A percentile compares a stretch with the other conserved stretches of the same genome.
These are phyloP conservation scores for Magnaporthiopsis rhizophila DNA, from an alignment of 2,329 filamentous ascomycete genomes.

Conservation along the genomic window DNA sequence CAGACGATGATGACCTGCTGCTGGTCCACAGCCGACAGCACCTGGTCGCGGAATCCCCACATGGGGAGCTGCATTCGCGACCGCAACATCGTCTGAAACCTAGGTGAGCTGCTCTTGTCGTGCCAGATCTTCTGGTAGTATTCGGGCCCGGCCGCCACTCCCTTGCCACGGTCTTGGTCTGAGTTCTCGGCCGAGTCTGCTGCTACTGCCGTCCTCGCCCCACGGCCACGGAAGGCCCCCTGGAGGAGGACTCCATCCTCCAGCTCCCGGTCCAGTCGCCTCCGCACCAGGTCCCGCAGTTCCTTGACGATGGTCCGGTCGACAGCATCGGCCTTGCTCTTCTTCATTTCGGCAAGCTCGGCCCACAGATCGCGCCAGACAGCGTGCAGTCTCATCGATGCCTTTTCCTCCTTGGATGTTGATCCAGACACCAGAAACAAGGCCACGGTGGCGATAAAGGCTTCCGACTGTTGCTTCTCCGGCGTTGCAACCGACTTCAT, in stretches of 20 bases:
- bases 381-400: slow-evolving; percentile 67
- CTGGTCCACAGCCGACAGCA: slow-evolving; percentile 66
- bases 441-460: slow-evolving; percentile 72
- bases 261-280: slow-evolving; percentile 59
- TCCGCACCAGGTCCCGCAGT: slow-evolving; percentile 62
- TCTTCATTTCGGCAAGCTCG: slow-evolving; percentile 66
- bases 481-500: slow-evolving; percentile 71
- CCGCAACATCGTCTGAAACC: slow-evolving; percentile 72
- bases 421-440: slow-evolving; percentile 74
- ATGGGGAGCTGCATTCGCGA: slow-evolving; percentile 79
- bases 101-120: slow-evolving; percentile 46
- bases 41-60: slow-evolving; percentile 73
- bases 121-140: slow-evolving; percentile 51
- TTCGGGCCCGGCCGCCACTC: slow-evolving; percentile 32
- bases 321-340: slow-evolving; percentile 57
- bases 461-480: slow-evolving; percentile 74
- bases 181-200: slow-evolving; percentile 44
- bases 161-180: slow-evolving; percentile 33
- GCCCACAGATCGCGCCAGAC: slow-evolving; percentile 81
- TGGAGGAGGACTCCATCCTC: slow-evolving; percentile 70
- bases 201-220: slow-evolving; percentile 33
- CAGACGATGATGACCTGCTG: slow-evolving; percentile 89
- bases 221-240: slow-evolving; percentile 63
- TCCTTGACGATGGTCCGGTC: slow-evolving; percentile 63
- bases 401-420: slow-evolving; percentile 79